Evolutionary conservation across 768 basidiomycete species (phyloP), one percentile per base, ranked within the genome.

Genomic region (Calocybe cyanea): DNA sequence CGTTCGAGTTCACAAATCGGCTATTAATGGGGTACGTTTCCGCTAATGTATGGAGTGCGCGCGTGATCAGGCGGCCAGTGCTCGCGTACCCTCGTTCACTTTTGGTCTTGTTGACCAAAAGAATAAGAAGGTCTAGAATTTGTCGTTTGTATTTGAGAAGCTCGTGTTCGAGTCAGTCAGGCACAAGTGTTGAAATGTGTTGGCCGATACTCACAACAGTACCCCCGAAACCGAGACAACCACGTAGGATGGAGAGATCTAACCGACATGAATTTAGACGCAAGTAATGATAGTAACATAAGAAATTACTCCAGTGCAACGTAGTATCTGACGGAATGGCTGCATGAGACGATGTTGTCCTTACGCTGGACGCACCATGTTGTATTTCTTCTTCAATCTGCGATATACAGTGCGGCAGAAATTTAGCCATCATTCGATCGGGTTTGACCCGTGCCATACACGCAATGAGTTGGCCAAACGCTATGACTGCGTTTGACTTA

Each of bases 61-160:
- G 79, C 18, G 83, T 80, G 40, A 95, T 72, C 41, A 97, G 63
- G 33, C 86, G 79, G 1, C 87, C 91, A 8, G 85, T 83, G 41
- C 85, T 80, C 23, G 78, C 81, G 62, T 90, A 97, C 8, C 92
- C 91, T 48, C 92, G 81, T 69, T 98, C 93, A 52, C 81, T 86
- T 67, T 87, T 86, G 6, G 88, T 86, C 57, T 83, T 86, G 33
- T 91, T 85, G 14, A 87, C 71, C 14, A 95, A 76, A 36, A 86
- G 63, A 0, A 64, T 61, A 32, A 94, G 52, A 11, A 95, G 67
- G 8, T 70, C 67, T 9, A 92, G 63, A 32, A 95, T 70, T 21
- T 82, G 70, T 13, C 73, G 63, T 61, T 80, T 85, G 63, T 93
- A 74, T 49, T 78, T 76, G 21, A 94, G 67, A 21, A 92, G 63